Conservation (phyloP, 805 yeast species). For the Candida coleopterorum region DNA sequence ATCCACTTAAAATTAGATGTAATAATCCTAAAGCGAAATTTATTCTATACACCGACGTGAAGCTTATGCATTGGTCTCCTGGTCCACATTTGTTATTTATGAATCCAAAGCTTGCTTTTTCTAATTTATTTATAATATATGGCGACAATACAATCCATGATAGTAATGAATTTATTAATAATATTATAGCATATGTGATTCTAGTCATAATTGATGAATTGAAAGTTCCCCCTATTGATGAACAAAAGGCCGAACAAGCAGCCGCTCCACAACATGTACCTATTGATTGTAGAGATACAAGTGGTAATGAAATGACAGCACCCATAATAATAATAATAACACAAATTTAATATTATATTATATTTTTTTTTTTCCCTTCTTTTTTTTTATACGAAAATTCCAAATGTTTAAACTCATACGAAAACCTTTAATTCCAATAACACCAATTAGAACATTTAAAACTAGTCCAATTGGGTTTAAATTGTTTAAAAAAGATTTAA, state of each 20-base stretch:
- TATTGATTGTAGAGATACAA: slow-evolving; percentile 48
- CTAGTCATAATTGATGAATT: slow-evolving; percentile 80
- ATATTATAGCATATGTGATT: slow-evolving; percentile 74
- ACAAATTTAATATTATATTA: neutral
- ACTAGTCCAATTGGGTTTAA: neutral
- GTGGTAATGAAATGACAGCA: slow-evolving; percentile 66
- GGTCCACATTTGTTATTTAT: slow-evolving; percentile 66
- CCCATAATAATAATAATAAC: slow-evolving; percentile 62
- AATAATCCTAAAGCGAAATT: slow-evolving; percentile 81
- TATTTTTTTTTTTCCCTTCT: neutral
- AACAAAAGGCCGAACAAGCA: slow-evolving; percentile 57
- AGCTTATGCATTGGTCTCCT: slow-evolving; percentile 79
- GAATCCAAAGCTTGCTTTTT: slow-evolving; percentile 61
- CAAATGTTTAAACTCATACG: neutral
- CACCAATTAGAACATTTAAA: neutral
- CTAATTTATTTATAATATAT: slow-evolving; percentile 69
- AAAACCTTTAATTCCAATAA: neutral
- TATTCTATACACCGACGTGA: slow-evolving; percentile 89
- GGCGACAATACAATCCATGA: slow-evolving; percentile 93
- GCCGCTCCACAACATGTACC: slow-evolving; percentile 84
- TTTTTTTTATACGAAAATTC: neutral
- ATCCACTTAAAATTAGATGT: slow-evolving; percentile 65
- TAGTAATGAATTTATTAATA: slow-evolving; percentile 70
- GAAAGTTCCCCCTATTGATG: slow-evolving; percentile 52
- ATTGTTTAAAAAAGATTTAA: neutral